phyloP scores from a whole-genome alignment of 441 rosid species.

The Breynia disticha region DNA sequence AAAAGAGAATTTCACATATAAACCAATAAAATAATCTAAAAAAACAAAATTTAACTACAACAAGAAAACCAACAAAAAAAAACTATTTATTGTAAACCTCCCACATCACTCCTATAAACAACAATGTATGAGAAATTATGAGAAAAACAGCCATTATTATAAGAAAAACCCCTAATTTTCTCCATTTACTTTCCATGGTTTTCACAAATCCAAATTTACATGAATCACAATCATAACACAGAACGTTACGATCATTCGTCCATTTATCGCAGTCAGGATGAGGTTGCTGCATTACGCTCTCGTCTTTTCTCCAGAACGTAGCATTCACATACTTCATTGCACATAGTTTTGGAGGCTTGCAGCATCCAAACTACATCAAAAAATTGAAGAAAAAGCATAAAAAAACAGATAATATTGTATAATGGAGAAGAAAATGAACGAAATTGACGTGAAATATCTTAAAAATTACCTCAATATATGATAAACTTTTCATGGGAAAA shows the following conservation, averaged over 20 bases:
- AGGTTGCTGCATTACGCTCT: conserved; percentile 1
- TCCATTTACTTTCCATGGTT: conserved; percentile 49
- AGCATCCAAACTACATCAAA: conserved; percentile 53
- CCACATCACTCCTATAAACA: conserved; percentile 56
- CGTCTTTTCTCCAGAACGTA: conserved; percentile 40
- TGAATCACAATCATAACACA: conserved; percentile 53
- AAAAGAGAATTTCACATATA: too few species aligned
- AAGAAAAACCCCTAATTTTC: conserved; percentile 55
- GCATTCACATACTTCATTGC: conserved; percentile 52
- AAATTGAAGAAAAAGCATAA: background rate
- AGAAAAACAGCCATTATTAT: conserved; percentile 46
- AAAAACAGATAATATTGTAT: background rate
- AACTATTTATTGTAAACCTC: too few species aligned
- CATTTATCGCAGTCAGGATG: conserved; percentile 40
- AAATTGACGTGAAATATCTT: background rate
- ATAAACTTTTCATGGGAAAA: conserved; percentile 29
- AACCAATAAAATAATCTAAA: too few species aligned
- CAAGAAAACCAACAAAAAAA: too few species aligned
- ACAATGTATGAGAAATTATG: conserved; percentile 35
- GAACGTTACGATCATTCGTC: conserved; percentile 31
- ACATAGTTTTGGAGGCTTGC: conserved; percentile 55
- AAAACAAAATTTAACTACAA: too few species aligned
- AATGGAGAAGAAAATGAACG: background rate
- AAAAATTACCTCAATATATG: conserved; percentile 42
- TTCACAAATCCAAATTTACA: conserved; percentile 47